A percentile compares a stretch with the other conserved stretches of the same genome.
Evolutionary conservation across 257 asterid genomes (phyloP).

Genomic region (Nicotiana attenuata): DNA sequence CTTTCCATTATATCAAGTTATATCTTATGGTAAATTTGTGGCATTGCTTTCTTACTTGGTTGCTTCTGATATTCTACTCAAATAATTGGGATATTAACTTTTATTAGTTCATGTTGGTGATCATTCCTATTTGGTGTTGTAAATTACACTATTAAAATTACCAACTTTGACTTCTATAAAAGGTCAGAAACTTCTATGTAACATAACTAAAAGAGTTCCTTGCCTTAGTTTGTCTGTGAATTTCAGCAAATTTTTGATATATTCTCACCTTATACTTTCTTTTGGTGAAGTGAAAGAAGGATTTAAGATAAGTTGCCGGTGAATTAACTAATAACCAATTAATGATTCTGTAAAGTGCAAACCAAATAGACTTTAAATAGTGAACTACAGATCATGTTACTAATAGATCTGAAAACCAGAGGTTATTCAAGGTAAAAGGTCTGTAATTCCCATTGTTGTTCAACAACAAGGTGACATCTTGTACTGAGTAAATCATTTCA

Average conservation of each 20-base stretch:
- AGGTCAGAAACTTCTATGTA: background rate
- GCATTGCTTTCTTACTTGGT: background rate
- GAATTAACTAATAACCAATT: background rate
- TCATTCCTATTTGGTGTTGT: background rate
- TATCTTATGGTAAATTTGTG: background rate
- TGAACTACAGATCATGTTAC: constrained; percentile 9
- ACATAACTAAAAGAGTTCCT: background rate
- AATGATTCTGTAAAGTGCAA: background rate
- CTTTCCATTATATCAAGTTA: constrained; percentile 17
- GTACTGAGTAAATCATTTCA: constrained; percentile 5
- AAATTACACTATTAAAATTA: background rate
- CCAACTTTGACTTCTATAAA: background rate
- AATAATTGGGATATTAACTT: background rate
- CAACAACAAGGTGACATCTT: constrained; percentile 13
- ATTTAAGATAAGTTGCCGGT: background rate
- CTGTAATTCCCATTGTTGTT: background rate
- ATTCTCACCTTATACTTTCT: background rate
- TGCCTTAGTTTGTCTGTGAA: background rate
- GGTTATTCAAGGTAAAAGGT: constrained; percentile 6
- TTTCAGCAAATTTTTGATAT: background rate
- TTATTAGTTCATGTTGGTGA: background rate
- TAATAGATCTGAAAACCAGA: constrained; percentile 17
- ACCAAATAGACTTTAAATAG: background rate
- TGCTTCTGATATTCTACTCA: background rate
- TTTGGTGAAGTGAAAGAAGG: background rate